Evolutionary conservation across 257 asterid species (phyloP), one percentile per base, ranked within the genome.

Genomic region (Ocimum tenuiflorum): DNA sequence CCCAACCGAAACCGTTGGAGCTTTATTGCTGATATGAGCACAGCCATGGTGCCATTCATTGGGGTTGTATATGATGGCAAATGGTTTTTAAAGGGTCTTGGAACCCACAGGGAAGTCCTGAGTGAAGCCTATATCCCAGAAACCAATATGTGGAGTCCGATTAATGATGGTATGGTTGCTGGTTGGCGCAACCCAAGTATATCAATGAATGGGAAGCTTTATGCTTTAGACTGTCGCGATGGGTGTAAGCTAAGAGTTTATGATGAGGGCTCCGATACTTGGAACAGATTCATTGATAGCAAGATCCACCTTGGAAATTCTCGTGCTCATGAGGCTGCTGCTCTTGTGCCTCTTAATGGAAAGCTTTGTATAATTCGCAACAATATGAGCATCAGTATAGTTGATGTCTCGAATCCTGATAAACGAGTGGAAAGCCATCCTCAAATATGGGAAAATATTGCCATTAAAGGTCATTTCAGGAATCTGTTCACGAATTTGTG

Each of bases 161-260:
- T 75, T 9, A 63, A 68, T 31, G 83, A 75, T 15, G 78, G 83
- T 29, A 68, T 79, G 76, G 80, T 79, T 41, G 39, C 78, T 0
- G 83, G 83, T 17, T 79, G 83, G 83, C 72, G 83, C 47, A 74
- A 68, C 53, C 83, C 80, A 1, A 67, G 83, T 67, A 41, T 78
- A 3, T 22, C 76, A 2, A 60, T 79, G 9, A 65, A 72, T 13
- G 80, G 78, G 46, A 65, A 63, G 43, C 74, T 79, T 0, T 75
- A 75, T 6, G 72, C 72, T 38, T 23, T 68, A 31, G 81, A 79
- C 23, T 75, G 83, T 68, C 69, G 73, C 69, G 83, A 79, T 23
- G 83, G 83, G n/a, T 79, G 83, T 60, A 79, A 76, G 51, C 78
- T 79, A 14, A 65, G 73, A 46, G 54, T 68, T 14, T 79, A 68